Percentiles rank a stretch among this genome's conserved stretches.
Conservation (phyloP, 345 rosid species). For the Boechera stricta region DNA sequence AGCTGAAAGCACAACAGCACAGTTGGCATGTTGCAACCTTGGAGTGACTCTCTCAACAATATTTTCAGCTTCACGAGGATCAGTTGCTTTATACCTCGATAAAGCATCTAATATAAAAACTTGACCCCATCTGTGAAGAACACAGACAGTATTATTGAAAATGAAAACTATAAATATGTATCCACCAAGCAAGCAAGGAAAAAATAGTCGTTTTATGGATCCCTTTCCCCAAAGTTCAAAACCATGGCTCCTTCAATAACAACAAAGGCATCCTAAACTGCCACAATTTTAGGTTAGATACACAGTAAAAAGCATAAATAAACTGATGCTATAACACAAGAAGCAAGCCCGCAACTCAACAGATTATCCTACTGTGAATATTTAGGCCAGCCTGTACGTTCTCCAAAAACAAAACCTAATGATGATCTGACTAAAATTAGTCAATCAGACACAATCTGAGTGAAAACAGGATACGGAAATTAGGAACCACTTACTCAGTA, state of each 20-base stretch:
- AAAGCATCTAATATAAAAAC: constrained; percentile 97
- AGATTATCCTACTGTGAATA: background rate
- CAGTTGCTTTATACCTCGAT: constrained; percentile 86
- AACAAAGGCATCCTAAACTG: constrained; percentile 7
- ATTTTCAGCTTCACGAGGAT: constrained; percentile 97
- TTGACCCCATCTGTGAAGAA: constrained; percentile 88
- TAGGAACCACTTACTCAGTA: constrained; percentile 74
- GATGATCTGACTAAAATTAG: background rate
- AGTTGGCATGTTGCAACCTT: constrained; percentile 94
- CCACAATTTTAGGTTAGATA: constrained; percentile 1
- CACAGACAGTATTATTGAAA: background rate
- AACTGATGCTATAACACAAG: constrained; percentile 12
- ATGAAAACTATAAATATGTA: background rate
- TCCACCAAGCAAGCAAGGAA: constrained; percentile 14
- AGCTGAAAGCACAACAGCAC: constrained; percentile 98
- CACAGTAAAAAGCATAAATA: background rate
- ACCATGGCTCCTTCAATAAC: background rate
- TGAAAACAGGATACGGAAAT: constrained; percentile 20
- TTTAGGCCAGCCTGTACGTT: background rate
- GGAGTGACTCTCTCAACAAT: constrained; percentile 99
- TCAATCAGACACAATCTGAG: constrained; percentile 2
- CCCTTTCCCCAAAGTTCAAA: constrained; percentile 20
- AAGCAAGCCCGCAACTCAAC: background rate
- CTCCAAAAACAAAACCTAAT: background rate
- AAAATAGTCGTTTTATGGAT: background rate